Conservation (phyloP, 2,329 filamentous ascomycete species). For the Ceratocystis smalleyi region DNA sequence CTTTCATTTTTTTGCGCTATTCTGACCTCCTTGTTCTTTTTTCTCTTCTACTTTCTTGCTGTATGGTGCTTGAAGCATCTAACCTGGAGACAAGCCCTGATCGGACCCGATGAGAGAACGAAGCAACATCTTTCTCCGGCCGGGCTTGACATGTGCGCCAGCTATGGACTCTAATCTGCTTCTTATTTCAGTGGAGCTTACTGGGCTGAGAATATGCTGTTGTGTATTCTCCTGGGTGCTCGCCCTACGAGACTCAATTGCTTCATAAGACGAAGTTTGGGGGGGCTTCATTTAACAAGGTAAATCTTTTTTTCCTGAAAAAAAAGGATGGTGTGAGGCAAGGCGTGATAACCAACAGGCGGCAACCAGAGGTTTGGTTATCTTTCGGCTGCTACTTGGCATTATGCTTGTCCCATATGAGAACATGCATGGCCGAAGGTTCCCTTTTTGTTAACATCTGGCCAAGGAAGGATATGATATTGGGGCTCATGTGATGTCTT, state of each 20-base stretch:
- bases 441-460: neutral
- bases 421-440: neutral
- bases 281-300: neutral
- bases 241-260: neutral
- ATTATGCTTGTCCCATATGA: neutral
- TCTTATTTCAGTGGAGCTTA: neutral
- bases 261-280: neutral
- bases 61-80: neutral
- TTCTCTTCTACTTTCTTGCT: neutral
- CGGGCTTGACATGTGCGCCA: neutral
- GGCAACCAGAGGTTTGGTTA: neutral
- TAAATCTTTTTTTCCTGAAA: neutral
- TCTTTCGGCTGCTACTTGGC: neutral
- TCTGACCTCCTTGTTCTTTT: neutral
- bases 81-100: neutral
- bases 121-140: slow-evolving; percentile 1
- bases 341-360: neutral
- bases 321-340: neutral
- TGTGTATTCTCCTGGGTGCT: neutral
- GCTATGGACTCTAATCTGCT: neutral
- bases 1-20: slow-evolving; percentile 13
- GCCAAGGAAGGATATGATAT: slow-evolving; percentile 5
- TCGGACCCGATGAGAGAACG: neutral
- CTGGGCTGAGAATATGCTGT: neutral
- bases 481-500: slow-evolving; percentile 1